These are phyloP conservation scores for Yamadazyma tumulicola DNA, from an alignment of 805 yeast species.

Conservation along the genomic window DNA sequence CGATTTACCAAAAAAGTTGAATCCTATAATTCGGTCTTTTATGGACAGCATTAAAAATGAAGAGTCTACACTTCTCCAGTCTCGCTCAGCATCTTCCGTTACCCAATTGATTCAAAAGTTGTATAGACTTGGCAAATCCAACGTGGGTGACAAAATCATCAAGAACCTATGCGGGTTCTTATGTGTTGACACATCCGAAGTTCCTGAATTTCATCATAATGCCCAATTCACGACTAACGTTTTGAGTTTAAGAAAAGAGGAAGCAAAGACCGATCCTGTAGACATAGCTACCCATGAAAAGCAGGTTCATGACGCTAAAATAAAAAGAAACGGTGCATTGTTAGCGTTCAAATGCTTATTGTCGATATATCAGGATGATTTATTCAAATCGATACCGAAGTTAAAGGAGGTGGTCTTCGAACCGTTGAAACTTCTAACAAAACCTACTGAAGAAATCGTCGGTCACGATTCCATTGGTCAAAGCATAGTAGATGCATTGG, in stretches of 20 bases:
- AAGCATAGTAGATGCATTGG: slow-evolving; percentile 78
- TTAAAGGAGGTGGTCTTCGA: slow-evolving; percentile 62
- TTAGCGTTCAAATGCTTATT: slow-evolving; percentile 62
- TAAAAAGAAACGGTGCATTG: slow-evolving; percentile 83
- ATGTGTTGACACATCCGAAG: slow-evolving; percentile 94
- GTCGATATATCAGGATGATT: slow-evolving; percentile 44
- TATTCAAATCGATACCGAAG: slow-evolving; percentile 65
- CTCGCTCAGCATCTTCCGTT: slow-evolving; percentile 66
- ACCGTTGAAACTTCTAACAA: slow-evolving; percentile 47
- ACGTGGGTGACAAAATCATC: slow-evolving; percentile 82
- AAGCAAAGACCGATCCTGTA: slow-evolving; percentile 56
- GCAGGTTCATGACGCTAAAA: slow-evolving; percentile 67
- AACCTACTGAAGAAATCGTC: slow-evolving; percentile 21
- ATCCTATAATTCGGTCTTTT: slow-evolving; percentile 80
- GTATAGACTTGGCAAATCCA: slow-evolving; percentile 52
- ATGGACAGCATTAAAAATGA: slow-evolving; percentile 92
- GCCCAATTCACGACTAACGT: slow-evolving; percentile 51
- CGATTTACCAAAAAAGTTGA: slow-evolving; percentile 80
- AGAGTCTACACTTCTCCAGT: slow-evolving; percentile 61
- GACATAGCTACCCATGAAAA: slow-evolving; percentile 59
- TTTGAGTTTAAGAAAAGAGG: slow-evolving; percentile 77
- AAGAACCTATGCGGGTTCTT: slow-evolving; percentile 88
- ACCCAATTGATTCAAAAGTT: slow-evolving; percentile 62
- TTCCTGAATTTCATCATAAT: slow-evolving; percentile 83
- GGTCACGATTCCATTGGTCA: slow-evolving; percentile 62